Evolutionary conservation across 2,329 filamentous ascomycete genomes (phyloP).

Genomic region (Emericellopsis atlantica): DNA sequence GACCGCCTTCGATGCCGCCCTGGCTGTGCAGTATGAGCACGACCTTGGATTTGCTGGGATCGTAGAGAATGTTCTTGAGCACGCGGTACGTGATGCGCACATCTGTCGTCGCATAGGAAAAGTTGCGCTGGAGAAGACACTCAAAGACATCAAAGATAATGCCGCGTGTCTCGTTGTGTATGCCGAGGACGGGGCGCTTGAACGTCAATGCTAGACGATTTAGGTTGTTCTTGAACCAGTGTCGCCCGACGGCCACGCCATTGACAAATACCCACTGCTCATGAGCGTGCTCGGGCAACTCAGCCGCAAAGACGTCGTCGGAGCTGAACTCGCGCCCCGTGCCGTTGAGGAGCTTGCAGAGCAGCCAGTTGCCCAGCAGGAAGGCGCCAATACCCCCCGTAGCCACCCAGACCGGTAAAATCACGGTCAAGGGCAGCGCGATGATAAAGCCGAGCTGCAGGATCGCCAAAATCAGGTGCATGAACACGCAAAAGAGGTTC

Average conservation of each 20-base stretch:
- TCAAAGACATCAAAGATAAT: constrained; percentile 67
- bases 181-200: constrained; percentile 54
- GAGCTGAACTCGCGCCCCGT: constrained; percentile 33
- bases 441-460: constrained; percentile 50
- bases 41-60: constrained; percentile 51
- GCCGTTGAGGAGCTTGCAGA: constrained; percentile 42
- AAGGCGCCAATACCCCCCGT: constrained; percentile 24
- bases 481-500: constrained; percentile 42
- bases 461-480: constrained; percentile 46
- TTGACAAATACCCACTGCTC: constrained; percentile 78
- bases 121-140: constrained; percentile 64
- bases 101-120: constrained; percentile 59
- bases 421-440: constrained; percentile 35
- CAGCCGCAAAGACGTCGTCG: constrained; percentile 36
- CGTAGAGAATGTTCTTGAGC: constrained; percentile 51
- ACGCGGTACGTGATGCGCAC: constrained; percentile 48
- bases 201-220: constrained; percentile 62
- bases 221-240: constrained; percentile 60
- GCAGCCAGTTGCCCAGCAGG: constrained; percentile 32
- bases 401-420: constrained; percentile 37
- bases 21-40: constrained; percentile 67
- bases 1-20: constrained; percentile 60
- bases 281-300: constrained; percentile 34
- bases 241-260: constrained; percentile 51
- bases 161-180: constrained; percentile 66